A percentile compares a stretch with the other conserved stretches of the same genome.
phyloP scores from a whole-genome alignment of 805 yeast species.

The Yamadazyma olivae region DNA sequence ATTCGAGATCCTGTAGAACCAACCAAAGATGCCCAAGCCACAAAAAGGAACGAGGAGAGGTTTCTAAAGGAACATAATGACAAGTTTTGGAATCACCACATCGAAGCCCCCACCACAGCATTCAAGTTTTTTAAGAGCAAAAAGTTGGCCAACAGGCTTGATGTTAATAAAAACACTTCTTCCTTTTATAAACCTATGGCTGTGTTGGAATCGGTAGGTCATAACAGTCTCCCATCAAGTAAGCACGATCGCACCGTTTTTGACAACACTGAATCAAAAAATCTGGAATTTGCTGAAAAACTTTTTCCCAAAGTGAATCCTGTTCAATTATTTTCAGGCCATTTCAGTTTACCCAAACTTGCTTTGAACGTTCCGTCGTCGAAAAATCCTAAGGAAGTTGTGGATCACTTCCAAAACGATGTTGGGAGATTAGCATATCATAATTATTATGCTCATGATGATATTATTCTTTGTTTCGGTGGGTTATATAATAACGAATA shows the following conservation, averaged over 20 bases:
- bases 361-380: conserved; percentile 20
- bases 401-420: conserved; percentile 10
- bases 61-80: not conserved
- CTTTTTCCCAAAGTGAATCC: conserved; percentile 5
- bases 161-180: conserved; percentile 2
- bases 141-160: conserved; percentile 7
- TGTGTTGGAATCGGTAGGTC: conserved; percentile 20
- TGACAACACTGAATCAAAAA: no score
- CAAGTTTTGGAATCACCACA: conserved; percentile 28
- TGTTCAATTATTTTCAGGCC: conserved; percentile 24
- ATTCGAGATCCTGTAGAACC: no score
- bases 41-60: no score
- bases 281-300: conserved; percentile 1
- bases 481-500: conserved; percentile 23
- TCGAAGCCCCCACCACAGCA: conserved; percentile 22
- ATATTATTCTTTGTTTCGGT: conserved; percentile 33
- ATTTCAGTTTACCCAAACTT: conserved; percentile 22
- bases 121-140: conserved; percentile 19
- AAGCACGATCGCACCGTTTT: not conserved
- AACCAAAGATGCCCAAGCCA: no score
- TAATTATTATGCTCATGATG: conserved; percentile 29
- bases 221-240: conserved; percentile 7
- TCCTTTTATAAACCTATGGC: conserved; percentile 18
- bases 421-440: conserved; percentile 22
- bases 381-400: conserved; percentile 6